Base-by-base conservation (phyloP, 2,329 filamentous ascomycete genomes). In the Rutstroemia sp. region DNA sequence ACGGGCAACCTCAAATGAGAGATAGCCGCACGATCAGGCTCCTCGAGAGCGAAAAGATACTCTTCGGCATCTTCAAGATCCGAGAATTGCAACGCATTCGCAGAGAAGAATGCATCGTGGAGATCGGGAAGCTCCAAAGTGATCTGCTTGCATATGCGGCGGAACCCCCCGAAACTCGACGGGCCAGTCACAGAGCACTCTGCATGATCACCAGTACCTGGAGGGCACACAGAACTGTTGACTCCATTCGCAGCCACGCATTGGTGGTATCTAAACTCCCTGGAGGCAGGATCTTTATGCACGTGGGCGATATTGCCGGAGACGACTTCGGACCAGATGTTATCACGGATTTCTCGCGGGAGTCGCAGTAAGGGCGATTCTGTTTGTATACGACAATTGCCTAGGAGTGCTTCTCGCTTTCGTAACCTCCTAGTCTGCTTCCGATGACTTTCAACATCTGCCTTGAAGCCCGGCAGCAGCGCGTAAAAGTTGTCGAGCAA, bases 11-110 rank as follows among this genome's bases (percentile, higher is more conserved):
- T 58, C 17, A 65, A 25, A 39, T 64, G 57, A 9, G 50, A 60
- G 12, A 65, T 64, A 9, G 57, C 54, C 12, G 56, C 55, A 44
- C 63, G 39, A 16, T 58, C 17, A 2, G 48, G 7, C 30, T 64
- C 60, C 5, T 49, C 38, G 3, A 65, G 39, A 0, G 56, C 49
- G 51, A 65, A 65, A 16, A 65, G 19, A 21, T 55, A 65, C n/a
- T 53, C 17, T 10, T 57, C 56, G 0, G 63, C 60, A 14, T 41
- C 53, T 8, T 47, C 8, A 23, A 61, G 14, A 39, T 62, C 50
- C 10, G 54, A 51, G 38, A 65, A 65, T 19, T 65, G 64, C 5
- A 65, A 60, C 17, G 59, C 61, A 44, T 58, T 64, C 3, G 50
- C 23, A 2, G 59, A 54, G 17, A 58, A 61, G 16, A 64, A 58